Evolutionary conservation across 2,329 filamentous ascomycete genomes (phyloP).

Genomic region (Trichoderma aggressivum): DNA sequence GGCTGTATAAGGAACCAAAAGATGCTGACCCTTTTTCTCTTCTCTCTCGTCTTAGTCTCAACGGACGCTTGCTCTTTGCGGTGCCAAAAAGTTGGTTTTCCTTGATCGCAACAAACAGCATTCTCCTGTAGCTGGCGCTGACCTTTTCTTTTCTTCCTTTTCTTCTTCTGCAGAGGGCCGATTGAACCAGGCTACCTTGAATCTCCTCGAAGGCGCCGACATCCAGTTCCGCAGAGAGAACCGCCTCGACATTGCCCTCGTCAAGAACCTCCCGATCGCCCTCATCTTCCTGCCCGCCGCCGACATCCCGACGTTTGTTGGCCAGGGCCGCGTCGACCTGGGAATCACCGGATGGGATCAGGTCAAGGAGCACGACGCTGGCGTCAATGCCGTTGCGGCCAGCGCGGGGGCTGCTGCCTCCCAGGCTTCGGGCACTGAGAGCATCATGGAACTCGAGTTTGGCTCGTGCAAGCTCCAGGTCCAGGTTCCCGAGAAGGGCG

Average conservation of each 20-base stretch:
- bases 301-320: conserved; percentile 96
- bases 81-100: conserved; percentile 75
- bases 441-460: conserved; percentile 87
- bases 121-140: background rate
- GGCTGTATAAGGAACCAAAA: too few relatives aligned
- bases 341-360: conserved; percentile 95
- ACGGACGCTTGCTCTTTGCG: conserved; percentile 90
- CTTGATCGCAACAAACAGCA: background rate
- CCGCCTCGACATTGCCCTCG: conserved; percentile 92
- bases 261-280: conserved; percentile 93
- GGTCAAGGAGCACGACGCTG: conserved; percentile 82
- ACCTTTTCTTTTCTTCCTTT: conserved; percentile 6
- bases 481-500: conserved; percentile 88
- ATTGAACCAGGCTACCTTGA: conserved; percentile 80
- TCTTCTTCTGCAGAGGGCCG: conserved; percentile 68
- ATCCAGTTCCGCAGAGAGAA: conserved; percentile 95
- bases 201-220: conserved; percentile 88
- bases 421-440: conserved; percentile 65
- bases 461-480: conserved; percentile 91
- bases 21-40: background rate
- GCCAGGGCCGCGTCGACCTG: conserved; percentile 87
- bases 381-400: conserved; percentile 45
- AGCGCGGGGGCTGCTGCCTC: conserved; percentile 46
- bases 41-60: conserved; percentile 57
- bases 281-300: conserved; percentile 95